Base-by-base conservation (phyloP, 441 rosid genomes). In the Dalechampia spathulata region DNA sequence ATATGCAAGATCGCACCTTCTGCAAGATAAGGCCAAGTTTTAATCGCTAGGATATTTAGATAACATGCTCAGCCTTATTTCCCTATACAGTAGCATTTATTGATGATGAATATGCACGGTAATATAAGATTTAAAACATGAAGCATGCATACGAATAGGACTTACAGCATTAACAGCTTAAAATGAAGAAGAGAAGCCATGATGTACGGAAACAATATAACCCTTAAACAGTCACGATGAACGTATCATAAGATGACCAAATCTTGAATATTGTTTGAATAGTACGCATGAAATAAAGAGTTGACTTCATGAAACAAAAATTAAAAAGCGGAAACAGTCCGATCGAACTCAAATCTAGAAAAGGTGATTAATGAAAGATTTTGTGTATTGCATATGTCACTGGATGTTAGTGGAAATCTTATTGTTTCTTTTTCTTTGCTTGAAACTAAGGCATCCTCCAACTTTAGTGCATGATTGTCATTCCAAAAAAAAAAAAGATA, bases 241-340 rank as follows among this genome's bases (percentile, higher is more conserved):
- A n/a, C n/a, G n/a, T n/a, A n/a, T n/a, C n/a, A n/a, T n/a, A n/a
- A n/a, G n/a, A n/a, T n/a, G n/a, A n/a, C n/a, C n/a, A n/a, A n/a
- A n/a, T n/a, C n/a, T n/a, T n/a, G n/a, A n/a, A n/a, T n/a, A n/a
- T n/a, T n/a, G n/a, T n/a, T n/a, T n/a, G n/a, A n/a, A n/a, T n/a
- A n/a, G 4, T 56, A 58, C 22, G 44, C 52, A 58, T 36, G 62
- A 36, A 57, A 57, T 30, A 40, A 32, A n/a, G 5, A 28, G 41
- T 8, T 38, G 38, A 48, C 17, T 6, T 5, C 44, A 34, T 23
- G 54, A 48, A 55, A 25, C 16, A 25, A 36, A 23, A 36, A 34
- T 21, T 21, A 25, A n/a, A n/a, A n/a, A n/a, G n/a, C n/a, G n/a
- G n/a, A n/a, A n/a, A n/a, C n/a, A n/a, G n/a, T n/a, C n/a, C n/a